A percentile compares a stretch with the other conserved stretches of the same genome.
Evolutionary conservation across 2,329 filamentous ascomycete genomes (phyloP).

Genomic region (Thielaviopsis musarum): DNA sequence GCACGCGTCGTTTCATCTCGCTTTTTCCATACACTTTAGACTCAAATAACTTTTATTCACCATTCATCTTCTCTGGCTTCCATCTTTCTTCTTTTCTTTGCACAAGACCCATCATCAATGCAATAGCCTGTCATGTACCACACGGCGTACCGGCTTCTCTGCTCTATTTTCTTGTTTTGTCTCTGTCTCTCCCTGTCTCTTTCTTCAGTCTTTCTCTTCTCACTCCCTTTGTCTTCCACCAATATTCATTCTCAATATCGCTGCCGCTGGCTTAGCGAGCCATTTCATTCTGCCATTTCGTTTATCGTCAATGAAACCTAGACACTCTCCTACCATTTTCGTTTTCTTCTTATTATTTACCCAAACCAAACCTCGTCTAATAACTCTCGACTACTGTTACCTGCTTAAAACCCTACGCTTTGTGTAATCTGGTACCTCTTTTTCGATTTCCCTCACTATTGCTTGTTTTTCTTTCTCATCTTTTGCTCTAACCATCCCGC

Average conservation of each 20-base stretch:
- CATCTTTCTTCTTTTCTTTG: not conserved
- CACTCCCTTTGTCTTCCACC: not conserved
- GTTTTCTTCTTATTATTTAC: not conserved
- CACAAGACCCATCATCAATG: not conserved
- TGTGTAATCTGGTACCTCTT: not conserved
- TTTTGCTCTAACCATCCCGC: not conserved
- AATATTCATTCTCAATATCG: not conserved
- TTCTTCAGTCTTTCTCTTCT: not conserved
- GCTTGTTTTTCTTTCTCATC: not conserved
- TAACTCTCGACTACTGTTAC: not conserved
- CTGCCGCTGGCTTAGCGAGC: not conserved
- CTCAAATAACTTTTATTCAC: not conserved
- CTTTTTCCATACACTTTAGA: not conserved
- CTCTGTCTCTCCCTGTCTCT: not conserved
- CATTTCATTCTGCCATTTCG: not conserved
- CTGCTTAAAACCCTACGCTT: not conserved
- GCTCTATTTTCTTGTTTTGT: not conserved
- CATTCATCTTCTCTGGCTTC: not conserved
- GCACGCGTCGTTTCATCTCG: not conserved
- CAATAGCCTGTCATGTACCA: not conserved
- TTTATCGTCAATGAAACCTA: not conserved
- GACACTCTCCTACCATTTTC: not conserved
- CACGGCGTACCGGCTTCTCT: not conserved
- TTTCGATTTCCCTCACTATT: not conserved
- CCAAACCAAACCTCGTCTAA: not conserved